phyloP scores from a whole-genome alignment of 129 eudicot species.

The Cynara cardunculus region DNA sequence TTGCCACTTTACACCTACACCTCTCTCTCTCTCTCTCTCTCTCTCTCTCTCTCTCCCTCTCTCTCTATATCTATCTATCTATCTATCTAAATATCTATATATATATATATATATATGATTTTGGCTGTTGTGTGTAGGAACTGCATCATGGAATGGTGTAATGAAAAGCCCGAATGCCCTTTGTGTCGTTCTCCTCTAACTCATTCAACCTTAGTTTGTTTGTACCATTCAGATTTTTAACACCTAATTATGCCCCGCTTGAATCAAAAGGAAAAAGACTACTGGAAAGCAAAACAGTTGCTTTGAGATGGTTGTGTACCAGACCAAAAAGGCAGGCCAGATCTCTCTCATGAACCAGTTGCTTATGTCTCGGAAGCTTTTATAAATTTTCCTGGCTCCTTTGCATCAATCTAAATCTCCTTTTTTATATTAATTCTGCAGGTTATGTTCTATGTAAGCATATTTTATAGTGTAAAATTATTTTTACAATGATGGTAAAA shows the following conservation, averaged over 20 bases:
- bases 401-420: not conserved
- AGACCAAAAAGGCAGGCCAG: not conserved
- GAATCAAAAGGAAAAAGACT: not conserved
- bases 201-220: slow-evolving; percentile 83
- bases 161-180: slow-evolving; percentile 93
- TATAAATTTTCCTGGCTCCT: not conserved
- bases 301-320: not conserved
- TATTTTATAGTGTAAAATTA: slow-evolving; percentile 8
- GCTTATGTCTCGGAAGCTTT: not conserved
- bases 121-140: slow-evolving; percentile 48
- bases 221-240: slow-evolving; percentile 89
- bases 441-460: slow-evolving; percentile 8
- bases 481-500: not conserved
- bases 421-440: not conserved
- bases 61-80: too few relatives aligned
- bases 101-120: not conserved
- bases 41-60: slow-evolving; percentile 1
- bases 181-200: slow-evolving; percentile 82
- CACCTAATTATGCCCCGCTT: not conserved
- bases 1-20: not conserved
- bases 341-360: not conserved
- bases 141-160: slow-evolving; percentile 98
- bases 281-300: not conserved
- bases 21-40: slow-evolving; percentile 10
- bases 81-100: too few relatives aligned